Conservation (phyloP, 345 rosid species). For the Eucalyptus viminalis region DNA sequence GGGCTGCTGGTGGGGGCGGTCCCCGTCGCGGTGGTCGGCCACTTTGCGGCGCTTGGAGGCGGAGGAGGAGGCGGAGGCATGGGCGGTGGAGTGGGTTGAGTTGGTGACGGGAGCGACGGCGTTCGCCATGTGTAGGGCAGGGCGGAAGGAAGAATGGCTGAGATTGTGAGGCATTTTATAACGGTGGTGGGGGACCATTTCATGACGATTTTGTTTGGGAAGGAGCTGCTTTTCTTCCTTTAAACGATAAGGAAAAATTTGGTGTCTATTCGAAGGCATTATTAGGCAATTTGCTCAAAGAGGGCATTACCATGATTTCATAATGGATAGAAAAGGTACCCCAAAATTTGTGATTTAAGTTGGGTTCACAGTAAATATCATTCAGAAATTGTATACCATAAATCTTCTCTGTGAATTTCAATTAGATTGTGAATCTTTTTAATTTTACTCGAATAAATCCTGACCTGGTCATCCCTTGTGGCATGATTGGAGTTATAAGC, state of each 20-base stretch:
- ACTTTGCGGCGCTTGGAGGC: slow-evolving; percentile 11
- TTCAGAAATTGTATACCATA: rapidly evolving
- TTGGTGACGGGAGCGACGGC: neutral
- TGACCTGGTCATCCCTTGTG: rapidly evolving
- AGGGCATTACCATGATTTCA: neutral
- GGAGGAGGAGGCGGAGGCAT: neutral
- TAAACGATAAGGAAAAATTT: neutral
- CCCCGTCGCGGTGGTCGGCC: neutral
- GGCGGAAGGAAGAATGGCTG: neutral
- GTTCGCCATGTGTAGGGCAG: neutral
- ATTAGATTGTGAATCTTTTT: neutral
- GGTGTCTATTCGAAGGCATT: neutral
- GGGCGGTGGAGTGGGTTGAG: neutral
- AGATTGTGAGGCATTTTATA: neutral
- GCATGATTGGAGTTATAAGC: neutral
- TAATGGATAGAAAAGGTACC: neutral
- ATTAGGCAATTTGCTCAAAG: neutral
- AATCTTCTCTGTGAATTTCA: neutral
- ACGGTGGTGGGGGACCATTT: neutral
- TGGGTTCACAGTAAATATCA: neutral
- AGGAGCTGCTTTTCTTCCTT: neutral
- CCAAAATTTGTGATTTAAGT: neutral
- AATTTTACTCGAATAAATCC: rapidly evolving
- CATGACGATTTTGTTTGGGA: neutral
- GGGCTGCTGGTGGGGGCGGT: neutral